These are phyloP conservation scores for Aspergillus asperescens DNA, from an alignment of 495 filamentous ascomycete genomes.

Conservation along the genomic window DNA sequence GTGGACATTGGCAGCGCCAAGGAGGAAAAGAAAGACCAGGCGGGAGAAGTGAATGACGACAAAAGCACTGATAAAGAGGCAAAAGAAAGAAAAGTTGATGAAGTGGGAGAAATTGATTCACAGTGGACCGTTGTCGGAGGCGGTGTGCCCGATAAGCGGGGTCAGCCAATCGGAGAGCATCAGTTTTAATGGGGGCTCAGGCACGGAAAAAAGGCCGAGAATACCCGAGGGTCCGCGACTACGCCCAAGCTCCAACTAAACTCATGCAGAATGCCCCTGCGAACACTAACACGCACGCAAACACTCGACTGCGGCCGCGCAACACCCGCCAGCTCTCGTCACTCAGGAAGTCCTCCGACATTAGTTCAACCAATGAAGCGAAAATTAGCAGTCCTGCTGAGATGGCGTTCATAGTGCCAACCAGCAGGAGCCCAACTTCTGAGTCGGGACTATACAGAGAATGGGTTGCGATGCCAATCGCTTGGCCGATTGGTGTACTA, in stretches of 20 bases:
- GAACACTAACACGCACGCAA: constrained; percentile 66
- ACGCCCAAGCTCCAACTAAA: constrained; percentile 75
- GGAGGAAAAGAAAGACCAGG: constrained; percentile 8
- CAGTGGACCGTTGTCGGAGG: constrained; percentile 30
- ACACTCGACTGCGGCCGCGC: constrained; percentile 57
- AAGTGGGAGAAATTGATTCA: constrained; percentile 22
- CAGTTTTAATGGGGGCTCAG: constrained; percentile 8
- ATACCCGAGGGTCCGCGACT: not conserved
- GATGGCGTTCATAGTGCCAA: constrained; percentile 66
- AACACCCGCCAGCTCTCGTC: constrained; percentile 55
- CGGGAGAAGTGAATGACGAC: constrained; percentile 11
- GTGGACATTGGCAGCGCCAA: constrained; percentile 72
- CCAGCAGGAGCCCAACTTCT: constrained; percentile 59
- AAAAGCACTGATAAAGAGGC: constrained; percentile 7
- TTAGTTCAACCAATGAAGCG: constrained; percentile 56
- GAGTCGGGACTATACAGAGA: constrained; percentile 60
- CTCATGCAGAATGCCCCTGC: constrained; percentile 73
- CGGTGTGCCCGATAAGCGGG: constrained; percentile 39
- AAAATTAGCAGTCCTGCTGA: constrained; percentile 58
- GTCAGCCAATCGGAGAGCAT: constrained; percentile 21
- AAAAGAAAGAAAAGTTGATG: constrained; percentile 12
- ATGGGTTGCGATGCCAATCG: constrained; percentile 62
- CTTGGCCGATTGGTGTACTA: constrained; percentile 79
- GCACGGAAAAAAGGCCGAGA: not conserved
- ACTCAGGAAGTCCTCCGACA: constrained; percentile 59